These are phyloP conservation scores for Erysimum cheiri DNA, from an alignment of 441 rosid species.

Conservation along the genomic window DNA sequence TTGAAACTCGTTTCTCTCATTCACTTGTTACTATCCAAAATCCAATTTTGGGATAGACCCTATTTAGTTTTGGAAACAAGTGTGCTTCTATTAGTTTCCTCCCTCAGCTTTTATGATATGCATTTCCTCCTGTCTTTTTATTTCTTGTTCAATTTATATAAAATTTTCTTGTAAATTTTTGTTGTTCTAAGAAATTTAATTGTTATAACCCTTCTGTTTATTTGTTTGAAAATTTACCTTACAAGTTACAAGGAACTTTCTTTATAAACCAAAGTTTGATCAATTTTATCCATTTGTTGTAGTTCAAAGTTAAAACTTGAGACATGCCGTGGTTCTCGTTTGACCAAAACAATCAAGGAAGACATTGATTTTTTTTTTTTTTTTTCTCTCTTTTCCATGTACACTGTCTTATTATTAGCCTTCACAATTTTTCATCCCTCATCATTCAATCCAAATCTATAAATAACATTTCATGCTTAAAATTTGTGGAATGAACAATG, in stretches of 20 bases:
- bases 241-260: too few species aligned
- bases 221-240: background rate
- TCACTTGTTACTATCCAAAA: slow-evolving; percentile 18
- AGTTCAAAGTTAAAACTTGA: too few species aligned
- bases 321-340: too few species aligned
- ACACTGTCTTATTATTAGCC: background rate
- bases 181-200: background rate
- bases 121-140: too few species aligned
- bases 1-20: slow-evolving; percentile 46
- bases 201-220: background rate
- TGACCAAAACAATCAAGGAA: background rate
- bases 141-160: too few species aligned
- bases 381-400: background rate
- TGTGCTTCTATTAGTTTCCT: background rate
- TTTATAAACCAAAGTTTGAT: too few species aligned
- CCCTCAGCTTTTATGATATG: too few species aligned
- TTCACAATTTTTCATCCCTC: background rate
- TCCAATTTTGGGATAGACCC: slow-evolving; percentile 16
- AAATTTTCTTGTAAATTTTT: slow-evolving; percentile 20
- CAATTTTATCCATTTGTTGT: too few species aligned
- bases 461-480: slow-evolving; percentile 12
- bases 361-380: too few species aligned
- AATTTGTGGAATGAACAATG: slow-evolving; percentile 2
- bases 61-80: slow-evolving; percentile 1
- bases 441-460: slow-evolving; percentile 19